Evolutionary conservation across 306 rosid species (phyloP).

Genomic region (Begonia peltatifolia): DNA sequence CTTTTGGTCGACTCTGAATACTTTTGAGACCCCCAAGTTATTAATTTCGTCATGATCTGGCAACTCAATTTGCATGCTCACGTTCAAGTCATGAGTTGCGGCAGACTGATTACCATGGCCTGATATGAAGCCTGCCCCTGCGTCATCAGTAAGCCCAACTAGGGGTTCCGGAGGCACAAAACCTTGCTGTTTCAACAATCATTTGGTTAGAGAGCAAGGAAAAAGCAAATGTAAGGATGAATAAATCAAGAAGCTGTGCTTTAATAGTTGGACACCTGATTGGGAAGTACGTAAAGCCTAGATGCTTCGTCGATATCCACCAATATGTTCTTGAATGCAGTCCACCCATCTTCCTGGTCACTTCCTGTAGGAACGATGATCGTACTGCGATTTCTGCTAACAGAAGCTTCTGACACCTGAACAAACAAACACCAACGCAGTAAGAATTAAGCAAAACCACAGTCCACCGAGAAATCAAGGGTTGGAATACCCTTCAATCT

Average conservation of each 20-base stretch:
- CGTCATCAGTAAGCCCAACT: constrained; percentile 98
- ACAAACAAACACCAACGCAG: background rate
- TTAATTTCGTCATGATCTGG: constrained; percentile 81
- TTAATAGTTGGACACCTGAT: constrained; percentile 54
- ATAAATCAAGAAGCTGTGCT: constrained; percentile 6
- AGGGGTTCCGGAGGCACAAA: constrained; percentile 83
- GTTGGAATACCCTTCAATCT: too few species aligned
- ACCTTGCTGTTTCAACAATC: constrained; percentile 41
- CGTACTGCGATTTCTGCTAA: constrained; percentile 95
- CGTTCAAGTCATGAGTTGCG: constrained; percentile 69
- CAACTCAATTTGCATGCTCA: constrained; percentile 67
- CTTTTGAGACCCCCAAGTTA: constrained; percentile 85
- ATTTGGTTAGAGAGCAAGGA: too few species aligned
- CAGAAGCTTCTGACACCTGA: constrained; percentile 97
- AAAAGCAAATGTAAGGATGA: too few species aligned
- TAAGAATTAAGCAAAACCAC: too few species aligned
- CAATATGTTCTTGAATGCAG: constrained; percentile 88
- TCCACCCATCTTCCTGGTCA: constrained; percentile 93
- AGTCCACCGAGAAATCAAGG: too few species aligned
- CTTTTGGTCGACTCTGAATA: constrained; percentile 91
- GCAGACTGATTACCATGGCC: constrained; percentile 83
- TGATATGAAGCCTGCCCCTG: constrained; percentile 97
- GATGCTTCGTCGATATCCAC: constrained; percentile 94
- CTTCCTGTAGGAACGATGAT: constrained; percentile 98
- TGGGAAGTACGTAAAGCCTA: constrained; percentile 79